These are phyloP conservation scores for Lomentospora prolificans DNA, from an alignment of 2,329 filamentous ascomycete species.

Conservation along the genomic window DNA sequence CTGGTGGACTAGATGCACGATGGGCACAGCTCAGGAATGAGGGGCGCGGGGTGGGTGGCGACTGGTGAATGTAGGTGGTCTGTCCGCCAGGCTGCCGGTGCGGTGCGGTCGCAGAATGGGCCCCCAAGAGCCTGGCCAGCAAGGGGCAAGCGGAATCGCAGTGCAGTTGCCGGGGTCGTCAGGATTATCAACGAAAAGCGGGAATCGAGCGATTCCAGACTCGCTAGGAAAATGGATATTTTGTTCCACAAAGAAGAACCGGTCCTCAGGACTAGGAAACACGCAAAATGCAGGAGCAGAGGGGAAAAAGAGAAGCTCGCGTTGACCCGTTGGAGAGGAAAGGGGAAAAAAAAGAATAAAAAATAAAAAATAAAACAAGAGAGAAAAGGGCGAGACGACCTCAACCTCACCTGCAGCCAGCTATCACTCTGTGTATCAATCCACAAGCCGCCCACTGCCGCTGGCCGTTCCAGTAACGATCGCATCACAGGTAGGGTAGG, in stretches of 20 bases:
- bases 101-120: conserved; percentile 8
- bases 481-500: neutral
- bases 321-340: neutral
- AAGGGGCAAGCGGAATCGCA: neutral
- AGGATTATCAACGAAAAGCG: neutral
- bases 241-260: too few relatives aligned
- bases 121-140: neutral
- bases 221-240: too few relatives aligned
- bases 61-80: neutral
- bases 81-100: too few relatives aligned
- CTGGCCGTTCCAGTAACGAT: neutral
- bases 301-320: neutral
- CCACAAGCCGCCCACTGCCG: neutral
- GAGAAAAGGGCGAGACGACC: neutral
- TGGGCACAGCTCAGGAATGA: neutral
- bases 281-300: neutral
- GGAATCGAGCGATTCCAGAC: neutral
- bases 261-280: neutral
- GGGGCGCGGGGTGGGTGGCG: conserved; percentile 5
- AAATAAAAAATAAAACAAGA: neutral
- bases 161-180: too few relatives aligned
- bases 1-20: neutral
- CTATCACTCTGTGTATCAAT: neutral
- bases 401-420: neutral
- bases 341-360: neutral